phyloP scores from a whole-genome alignment of 257 asterid genomes.

The Solanum appendiculatum region DNA sequence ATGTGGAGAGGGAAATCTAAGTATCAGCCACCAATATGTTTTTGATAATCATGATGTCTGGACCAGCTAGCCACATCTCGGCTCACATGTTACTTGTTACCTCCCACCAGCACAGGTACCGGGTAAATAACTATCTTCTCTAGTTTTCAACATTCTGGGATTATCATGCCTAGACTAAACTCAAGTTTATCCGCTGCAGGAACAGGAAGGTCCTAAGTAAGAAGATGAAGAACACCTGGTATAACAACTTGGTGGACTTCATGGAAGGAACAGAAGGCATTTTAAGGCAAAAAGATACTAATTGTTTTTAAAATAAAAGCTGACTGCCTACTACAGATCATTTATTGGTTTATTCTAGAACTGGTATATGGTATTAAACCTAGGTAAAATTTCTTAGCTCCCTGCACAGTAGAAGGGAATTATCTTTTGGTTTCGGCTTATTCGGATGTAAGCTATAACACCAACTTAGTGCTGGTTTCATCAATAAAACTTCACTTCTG shows the following conservation, averaged over 20 bases:
- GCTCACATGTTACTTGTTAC: not conserved
- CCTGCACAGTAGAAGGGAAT: not conserved
- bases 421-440: not conserved
- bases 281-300: not conserved
- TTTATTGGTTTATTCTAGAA: not conserved
- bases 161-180: not conserved
- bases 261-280: not conserved
- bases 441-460: not conserved
- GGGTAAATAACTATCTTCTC: not conserved
- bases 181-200: not conserved
- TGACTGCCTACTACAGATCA: not conserved
- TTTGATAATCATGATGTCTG: not conserved
- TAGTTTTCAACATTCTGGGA: not conserved
- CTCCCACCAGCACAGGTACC: not conserved
- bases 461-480: not conserved
- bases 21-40: not conserved
- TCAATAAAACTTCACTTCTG: not conserved
- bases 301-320: not conserved
- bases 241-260: not conserved
- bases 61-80: not conserved
- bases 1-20: not conserved
- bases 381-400: not conserved
- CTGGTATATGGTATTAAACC: not conserved
- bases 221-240: not conserved
- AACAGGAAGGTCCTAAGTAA: not conserved